Base-by-base conservation (phyloP, 2,329 filamentous ascomycete species). In the Cephalotrichum gorgonifer region DNA sequence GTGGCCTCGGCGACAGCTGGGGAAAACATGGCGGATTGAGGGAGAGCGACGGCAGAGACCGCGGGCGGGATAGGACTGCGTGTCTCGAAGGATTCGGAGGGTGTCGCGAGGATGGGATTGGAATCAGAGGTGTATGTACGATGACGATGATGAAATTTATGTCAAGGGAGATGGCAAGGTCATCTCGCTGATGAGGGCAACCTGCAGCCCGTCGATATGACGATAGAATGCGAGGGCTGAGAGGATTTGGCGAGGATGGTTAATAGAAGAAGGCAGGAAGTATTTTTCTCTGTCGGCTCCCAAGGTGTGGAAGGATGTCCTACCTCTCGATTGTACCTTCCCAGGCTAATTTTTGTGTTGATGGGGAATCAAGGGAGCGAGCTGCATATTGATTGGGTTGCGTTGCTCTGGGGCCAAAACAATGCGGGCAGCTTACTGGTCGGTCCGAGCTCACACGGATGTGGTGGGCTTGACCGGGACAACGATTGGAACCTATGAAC, bases 21-120 rank as follows among this genome's bases (percentile, higher is more conserved):
- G 48, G 78, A 79, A 65, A 84, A 84, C 80, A 84, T 83, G 23
- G 46, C 26, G 35, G 45, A n/a, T 11, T 43, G 23, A 43, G 15
- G 22, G 41, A 17, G n/a, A 27, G 41, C 41, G 45, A 41, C 30
- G 12, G 44, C n/a, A 31, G 8, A 26, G 14, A 14, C 20, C 23
- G n/a, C 17, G 27, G 33, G 25, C 30, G 30, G 15, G 28, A 33
- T 46, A 15, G 44, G 28, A 9, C 12, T n/a, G 33, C 25, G 43
- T 38, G 22, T 28, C n/a, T 23, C 17, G 20, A 11, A 38, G 20
- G 44, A 35, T 38, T 38, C 23, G 35, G 35, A 26, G 8, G 28
- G 23, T 12, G 25, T 26, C 20, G 26, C 25, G 38, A 44, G 20
- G 44, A 46, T 33, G 44, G 35, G 26, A 26, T 23, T 33, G 44